Percentiles rank a stretch among this genome's conserved stretches.
These are phyloP conservation scores for Nematodospora valgi DNA, from an alignment of 805 yeast species.

Conservation along the genomic window DNA sequence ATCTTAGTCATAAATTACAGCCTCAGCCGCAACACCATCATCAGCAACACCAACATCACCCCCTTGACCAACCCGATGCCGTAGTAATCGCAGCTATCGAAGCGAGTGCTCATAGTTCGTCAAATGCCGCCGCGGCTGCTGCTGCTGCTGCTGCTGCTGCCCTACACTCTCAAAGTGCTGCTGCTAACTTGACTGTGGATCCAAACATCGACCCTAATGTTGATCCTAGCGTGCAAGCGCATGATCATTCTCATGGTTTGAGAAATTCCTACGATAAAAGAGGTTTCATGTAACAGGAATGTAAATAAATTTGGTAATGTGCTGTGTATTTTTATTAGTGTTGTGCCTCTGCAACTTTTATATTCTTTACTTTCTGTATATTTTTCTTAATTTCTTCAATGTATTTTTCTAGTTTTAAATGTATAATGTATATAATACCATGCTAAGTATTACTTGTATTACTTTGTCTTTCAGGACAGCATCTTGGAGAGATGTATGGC, in stretches of 20 bases:
- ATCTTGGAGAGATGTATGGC: too few relatives aligned
- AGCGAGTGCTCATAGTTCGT: constrained; percentile 5
- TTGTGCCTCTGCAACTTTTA: too few relatives aligned
- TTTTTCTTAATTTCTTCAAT: too few relatives aligned
- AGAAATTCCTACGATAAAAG: constrained; percentile 4
- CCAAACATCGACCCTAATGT: constrained; percentile 44
- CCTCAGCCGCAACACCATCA: constrained; percentile 4
- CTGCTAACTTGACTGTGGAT: constrained; percentile 21
- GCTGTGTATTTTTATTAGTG: too few relatives aligned
- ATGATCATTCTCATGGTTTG: constrained; percentile 33
- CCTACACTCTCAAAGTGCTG: constrained; percentile 25
- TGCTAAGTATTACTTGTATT: too few relatives aligned
- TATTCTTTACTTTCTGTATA: too few relatives aligned
- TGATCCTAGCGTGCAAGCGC: constrained; percentile 42
- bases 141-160: constrained; percentile 27
- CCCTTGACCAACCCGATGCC: constrained; percentile 6
- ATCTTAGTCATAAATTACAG: constrained; percentile 1
- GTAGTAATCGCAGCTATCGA: constrained; percentile 6
- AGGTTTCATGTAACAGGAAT: constrained; percentile 1
- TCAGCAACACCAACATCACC: constrained; percentile 4
- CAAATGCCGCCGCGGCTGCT: constrained; percentile 14
- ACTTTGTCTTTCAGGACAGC: too few relatives aligned
- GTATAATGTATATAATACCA: too few relatives aligned
- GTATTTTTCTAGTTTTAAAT: too few relatives aligned
- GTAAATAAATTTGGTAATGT: too few relatives aligned